phyloP scores from a whole-genome alignment of 495 filamentous ascomycete genomes.

The Collariella sp. region DNA sequence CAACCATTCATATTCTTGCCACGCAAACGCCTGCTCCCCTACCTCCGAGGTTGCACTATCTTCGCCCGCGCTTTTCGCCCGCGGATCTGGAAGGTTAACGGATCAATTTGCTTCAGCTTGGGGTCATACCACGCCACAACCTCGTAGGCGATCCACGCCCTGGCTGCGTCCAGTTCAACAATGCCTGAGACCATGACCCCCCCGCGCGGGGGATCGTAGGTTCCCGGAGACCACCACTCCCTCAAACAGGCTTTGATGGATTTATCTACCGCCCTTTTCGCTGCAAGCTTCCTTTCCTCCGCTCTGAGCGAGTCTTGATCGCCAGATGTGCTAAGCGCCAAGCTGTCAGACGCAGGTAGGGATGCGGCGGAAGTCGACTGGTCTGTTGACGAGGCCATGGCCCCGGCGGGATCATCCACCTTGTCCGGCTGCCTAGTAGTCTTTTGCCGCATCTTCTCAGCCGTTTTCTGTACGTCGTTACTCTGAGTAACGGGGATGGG shows the following conservation, averaged over 20 bases:
- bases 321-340: neutral
- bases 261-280: slow-evolving; percentile 39
- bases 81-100: slow-evolving; percentile 3
- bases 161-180: slow-evolving; percentile 53
- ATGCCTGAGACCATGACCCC: slow-evolving; percentile 56
- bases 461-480: slow-evolving; percentile 16
- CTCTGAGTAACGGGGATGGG: slow-evolving; percentile 1
- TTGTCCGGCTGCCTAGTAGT: slow-evolving; percentile 27
- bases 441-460: slow-evolving; percentile 24
- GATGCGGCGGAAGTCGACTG: neutral
- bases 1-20: too few species aligned
- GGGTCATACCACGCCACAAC: slow-evolving; percentile 27
- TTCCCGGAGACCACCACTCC: slow-evolving; percentile 32
- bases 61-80: slow-evolving; percentile 13
- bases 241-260: slow-evolving; percentile 48
- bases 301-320: slow-evolving; percentile 2
- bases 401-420: slow-evolving; percentile 13
- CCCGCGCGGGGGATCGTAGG: slow-evolving; percentile 49
- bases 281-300: too few species aligned
- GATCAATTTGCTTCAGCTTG: slow-evolving; percentile 14
- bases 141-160: slow-evolving; percentile 31
- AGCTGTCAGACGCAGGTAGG: neutral
- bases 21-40: neutral
- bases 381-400: slow-evolving; percentile 10
- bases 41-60: too few species aligned